Evolutionary conservation across 2,329 filamentous ascomycete genomes (phyloP), one percentile per base, ranked within the genome.

Genomic region (Lachnum nothofagi): DNA sequence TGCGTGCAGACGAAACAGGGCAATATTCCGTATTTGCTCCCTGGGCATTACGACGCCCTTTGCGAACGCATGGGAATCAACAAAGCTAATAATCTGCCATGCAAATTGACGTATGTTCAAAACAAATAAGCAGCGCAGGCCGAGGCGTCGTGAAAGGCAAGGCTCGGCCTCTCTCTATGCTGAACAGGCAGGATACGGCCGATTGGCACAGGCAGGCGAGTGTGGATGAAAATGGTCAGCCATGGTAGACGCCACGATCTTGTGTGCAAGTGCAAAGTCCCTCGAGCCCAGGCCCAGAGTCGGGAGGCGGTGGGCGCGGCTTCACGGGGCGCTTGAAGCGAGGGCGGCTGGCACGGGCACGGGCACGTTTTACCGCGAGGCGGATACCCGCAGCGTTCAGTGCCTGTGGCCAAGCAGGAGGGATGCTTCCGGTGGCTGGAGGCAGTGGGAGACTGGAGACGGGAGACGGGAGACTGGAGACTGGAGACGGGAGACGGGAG

Each of bases 121-220:
- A 16, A 20, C 16, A n/a, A 5, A 34, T 6, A 44, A 9, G 31
- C 12, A 20, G 16, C 4, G 29, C n/a, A 22, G 27, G 24, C 24
- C 12, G 12, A 6, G 12, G 25, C 6, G 6, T 27, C 25, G 12
- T n/a, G 25, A 27, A 12, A 27, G 6, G 25, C 25, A 27, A 45
- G 42, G 46, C 49, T 54, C 49, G 52, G 52, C 22, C 34, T 25
- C 20, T 52, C 34, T 48, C 20, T 48, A 22, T 23, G 25, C 42
- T 31, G 14, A 19, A 41, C n/a, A 52, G 35, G 25, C 39, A 22
- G 37, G 39, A 24, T 42, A 27, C 10, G 23, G 25, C 49, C 48
- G 51, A 57, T 59, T 57, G 56, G 54, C 22, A 31, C 44, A 34
- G 31, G 25, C 29, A 51, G 45, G 46, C 48, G 46, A 54, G 49